These are phyloP conservation scores for Puccinia horiana DNA, from an alignment of 1,284 basidiomycete species.

Conservation along the genomic window DNA sequence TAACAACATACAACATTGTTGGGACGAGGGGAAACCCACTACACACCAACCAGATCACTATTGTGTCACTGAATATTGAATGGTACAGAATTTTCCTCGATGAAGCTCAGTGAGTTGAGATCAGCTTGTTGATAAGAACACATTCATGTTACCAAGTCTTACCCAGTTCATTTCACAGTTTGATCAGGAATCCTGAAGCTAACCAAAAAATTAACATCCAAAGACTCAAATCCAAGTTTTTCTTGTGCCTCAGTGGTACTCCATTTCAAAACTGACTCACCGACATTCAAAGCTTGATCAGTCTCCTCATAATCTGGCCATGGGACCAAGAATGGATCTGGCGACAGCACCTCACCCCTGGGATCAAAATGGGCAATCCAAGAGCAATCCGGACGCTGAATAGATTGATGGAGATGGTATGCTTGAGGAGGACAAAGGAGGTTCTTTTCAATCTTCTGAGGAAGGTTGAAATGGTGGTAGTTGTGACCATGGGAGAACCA, in stretches of 20 bases:
- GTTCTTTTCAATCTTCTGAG: background rate
- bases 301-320: background rate
- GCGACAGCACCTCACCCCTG: conserved; percentile 6
- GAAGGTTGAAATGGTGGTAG: background rate
- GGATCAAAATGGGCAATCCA: background rate
- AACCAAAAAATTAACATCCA: background rate
- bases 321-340: conserved; percentile 13
- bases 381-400: background rate
- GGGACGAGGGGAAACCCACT: background rate
- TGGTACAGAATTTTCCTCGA: conserved; percentile 1
- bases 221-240: background rate
- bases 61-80: background rate
- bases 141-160: background rate
- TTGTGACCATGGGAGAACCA: background rate
- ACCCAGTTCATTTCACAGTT: background rate
- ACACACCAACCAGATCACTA: background rate
- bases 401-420: conserved; percentile 1
- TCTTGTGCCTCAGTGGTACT: background rate
- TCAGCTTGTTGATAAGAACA: background rate
- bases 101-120: background rate
- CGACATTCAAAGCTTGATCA: background rate
- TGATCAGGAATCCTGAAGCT: background rate
- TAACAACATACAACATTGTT: background rate
- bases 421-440: conserved; percentile 12
- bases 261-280: conserved; percentile 5